Percentiles rank a stretch among this genome's conserved stretches.
Evolutionary conservation across 495 filamentous ascomycete species (phyloP).

Genomic region (Cenococcum geophilum): DNA sequence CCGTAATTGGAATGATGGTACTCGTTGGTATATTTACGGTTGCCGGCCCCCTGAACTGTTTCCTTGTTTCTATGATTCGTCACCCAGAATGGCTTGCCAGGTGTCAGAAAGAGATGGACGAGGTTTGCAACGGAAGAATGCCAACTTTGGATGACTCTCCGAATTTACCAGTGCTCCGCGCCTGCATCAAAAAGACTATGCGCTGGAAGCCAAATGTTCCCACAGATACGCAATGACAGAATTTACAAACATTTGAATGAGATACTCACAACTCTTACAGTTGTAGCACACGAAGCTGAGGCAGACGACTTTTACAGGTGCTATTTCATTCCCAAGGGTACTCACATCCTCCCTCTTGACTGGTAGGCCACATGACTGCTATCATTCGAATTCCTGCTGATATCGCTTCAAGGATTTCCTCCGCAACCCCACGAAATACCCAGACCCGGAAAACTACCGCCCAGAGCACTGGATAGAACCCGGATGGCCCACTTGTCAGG

Average conservation of each 20-base stretch:
- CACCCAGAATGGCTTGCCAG: conserved; percentile 32
- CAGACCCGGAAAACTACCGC: conserved; percentile 37
- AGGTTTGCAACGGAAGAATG: conserved; percentile 21
- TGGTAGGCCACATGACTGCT: conserved; percentile 4
- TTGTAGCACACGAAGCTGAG: conserved; percentile 27
- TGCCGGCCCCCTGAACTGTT: conserved; percentile 32
- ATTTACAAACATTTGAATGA: not conserved
- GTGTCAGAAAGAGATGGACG: conserved; percentile 34
- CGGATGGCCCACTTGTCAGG: conserved; percentile 31
- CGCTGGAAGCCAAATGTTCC: conserved; percentile 31
- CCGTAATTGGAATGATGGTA: conserved; percentile 28
- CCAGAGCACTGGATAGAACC: conserved; percentile 39
- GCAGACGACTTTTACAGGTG: conserved; percentile 37
- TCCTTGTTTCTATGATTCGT: conserved; percentile 34
- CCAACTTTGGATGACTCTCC: conserved; percentile 28
- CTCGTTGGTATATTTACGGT: conserved; percentile 33
- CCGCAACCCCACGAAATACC: conserved; percentile 36
- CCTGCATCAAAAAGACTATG: conserved; percentile 31
- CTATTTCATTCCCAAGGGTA: conserved; percentile 34
- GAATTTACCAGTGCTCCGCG: conserved; percentile 26
- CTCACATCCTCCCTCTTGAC: conserved; percentile 30
- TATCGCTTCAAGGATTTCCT: conserved; percentile 25
- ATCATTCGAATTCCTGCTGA: not conserved
- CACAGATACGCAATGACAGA: conserved; percentile 15
- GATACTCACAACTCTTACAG: conserved; percentile 5